These are phyloP conservation scores for Trichosanthes cucumerina DNA, from an alignment of 306 rosid genomes.

Conservation along the genomic window DNA sequence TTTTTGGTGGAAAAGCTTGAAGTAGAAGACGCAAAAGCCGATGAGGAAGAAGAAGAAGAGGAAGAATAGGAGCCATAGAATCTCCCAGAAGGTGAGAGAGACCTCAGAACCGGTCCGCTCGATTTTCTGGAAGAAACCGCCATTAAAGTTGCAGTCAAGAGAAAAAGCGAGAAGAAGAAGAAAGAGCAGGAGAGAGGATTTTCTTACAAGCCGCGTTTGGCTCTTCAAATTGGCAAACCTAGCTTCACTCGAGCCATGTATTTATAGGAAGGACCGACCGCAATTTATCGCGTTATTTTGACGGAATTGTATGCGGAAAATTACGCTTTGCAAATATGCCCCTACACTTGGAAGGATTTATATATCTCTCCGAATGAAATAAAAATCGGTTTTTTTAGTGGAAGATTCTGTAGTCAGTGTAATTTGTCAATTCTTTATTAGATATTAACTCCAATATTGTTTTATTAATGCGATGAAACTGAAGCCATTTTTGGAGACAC, in stretches of 20 bases:
- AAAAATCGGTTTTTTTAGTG: not conserved
- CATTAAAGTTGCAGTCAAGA: slow-evolving; percentile 26
- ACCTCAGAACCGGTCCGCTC: slow-evolving; percentile 41
- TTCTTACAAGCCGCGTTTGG: slow-evolving; percentile 28
- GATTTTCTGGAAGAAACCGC: slow-evolving; percentile 59
- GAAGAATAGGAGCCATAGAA: slow-evolving; percentile 26
- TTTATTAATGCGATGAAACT: not conserved
- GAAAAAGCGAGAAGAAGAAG: not conserved
- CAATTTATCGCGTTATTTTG: slow-evolving; percentile 3
- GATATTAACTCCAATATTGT: not conserved
- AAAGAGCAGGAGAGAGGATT: not conserved
- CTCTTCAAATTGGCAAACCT: slow-evolving; percentile 70
- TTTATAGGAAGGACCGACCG: slow-evolving; percentile 30
- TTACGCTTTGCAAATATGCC: not conserved
- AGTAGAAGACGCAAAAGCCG: slow-evolving; percentile 43
- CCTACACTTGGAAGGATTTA: not conserved
- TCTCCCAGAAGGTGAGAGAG: slow-evolving; percentile 54
- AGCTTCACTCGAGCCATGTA: slow-evolving; percentile 57
- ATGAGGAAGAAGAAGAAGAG: slow-evolving; percentile 18
- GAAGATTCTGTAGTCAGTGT: not conserved
- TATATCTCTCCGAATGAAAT: not conserved
- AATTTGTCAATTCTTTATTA: not conserved
- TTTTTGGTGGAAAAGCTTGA: slow-evolving; percentile 25
- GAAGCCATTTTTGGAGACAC: not conserved
- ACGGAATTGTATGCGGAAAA: not conserved